phyloP scores from a whole-genome alignment of 1,139 yeast genomes.

The Yamadazyma buinensis region DNA sequence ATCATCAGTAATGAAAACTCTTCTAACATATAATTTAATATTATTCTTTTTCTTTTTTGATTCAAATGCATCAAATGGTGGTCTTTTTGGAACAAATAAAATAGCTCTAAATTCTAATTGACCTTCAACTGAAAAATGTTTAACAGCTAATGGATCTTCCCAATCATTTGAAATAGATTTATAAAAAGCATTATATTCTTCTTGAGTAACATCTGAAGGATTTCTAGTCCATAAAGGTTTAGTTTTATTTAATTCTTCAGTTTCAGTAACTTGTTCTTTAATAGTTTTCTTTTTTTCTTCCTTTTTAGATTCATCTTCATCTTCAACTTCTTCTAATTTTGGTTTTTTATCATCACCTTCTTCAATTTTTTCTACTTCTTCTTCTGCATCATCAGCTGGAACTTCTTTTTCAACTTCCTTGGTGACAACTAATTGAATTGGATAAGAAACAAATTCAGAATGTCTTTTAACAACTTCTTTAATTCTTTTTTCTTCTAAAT shows the following conservation, averaged over 20 bases:
- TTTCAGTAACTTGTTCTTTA: conserved; percentile 82
- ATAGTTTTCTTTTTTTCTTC: conserved; percentile 68
- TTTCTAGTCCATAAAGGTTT: conserved; percentile 99
- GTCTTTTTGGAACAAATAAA: conserved; percentile 97
- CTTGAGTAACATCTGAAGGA: conserved; percentile 97
- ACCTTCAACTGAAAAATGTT: conserved; percentile 99
- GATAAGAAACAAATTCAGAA: conserved; percentile 99
- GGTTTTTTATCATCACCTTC: conserved; percentile 44
- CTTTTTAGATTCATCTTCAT: conserved; percentile 64
- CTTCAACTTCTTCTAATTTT: conserved; percentile 71
- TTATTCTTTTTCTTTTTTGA: conserved; percentile 97
- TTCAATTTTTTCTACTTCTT: conserved; percentile 49
- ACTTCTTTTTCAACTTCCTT: conserved; percentile 98
- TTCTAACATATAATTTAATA: conserved; percentile 98
- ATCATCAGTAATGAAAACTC: conserved; percentile 99
- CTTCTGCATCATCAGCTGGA: conserved; percentile 68
- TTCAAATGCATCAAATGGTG: conserved; percentile 98
- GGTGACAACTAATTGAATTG: conserved; percentile 96
- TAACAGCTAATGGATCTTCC: conserved; percentile 99
- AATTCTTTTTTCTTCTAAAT: conserved; percentile 98
- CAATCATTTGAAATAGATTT: conserved; percentile 99
- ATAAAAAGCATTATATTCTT: conserved; percentile 99
- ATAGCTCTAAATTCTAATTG: conserved; percentile 99
- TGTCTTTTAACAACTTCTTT: conserved; percentile 99
- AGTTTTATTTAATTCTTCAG: conserved; percentile 98